Conservation (phyloP, 176 grass and related monocot genomes). For the Cenchrus purpureus region DNA sequence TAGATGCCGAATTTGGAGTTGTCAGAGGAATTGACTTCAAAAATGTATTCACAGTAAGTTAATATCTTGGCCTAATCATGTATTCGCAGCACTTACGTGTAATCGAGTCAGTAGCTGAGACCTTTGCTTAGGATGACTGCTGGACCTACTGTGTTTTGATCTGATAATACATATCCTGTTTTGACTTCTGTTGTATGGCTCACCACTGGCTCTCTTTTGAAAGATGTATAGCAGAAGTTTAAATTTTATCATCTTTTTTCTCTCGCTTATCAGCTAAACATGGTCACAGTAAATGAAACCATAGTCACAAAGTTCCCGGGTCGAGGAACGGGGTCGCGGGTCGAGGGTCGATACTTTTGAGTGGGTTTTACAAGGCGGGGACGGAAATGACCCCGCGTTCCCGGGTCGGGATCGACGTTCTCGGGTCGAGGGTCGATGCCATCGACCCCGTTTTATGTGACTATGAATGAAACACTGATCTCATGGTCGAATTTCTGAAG, state of each 20-base stretch:
- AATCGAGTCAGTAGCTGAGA: conserved; percentile 1
- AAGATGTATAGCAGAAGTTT: conserved; percentile 17
- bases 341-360: no score
- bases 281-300: neutral
- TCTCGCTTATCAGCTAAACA: neutral
- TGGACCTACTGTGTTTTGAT: no score
- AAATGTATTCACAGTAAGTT: conserved; percentile 91
- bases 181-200: neutral
- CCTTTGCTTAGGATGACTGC: neutral
- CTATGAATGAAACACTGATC: neutral
- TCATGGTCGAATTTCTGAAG: neutral
- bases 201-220: conserved; percentile 12
- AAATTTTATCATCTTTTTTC: neutral
- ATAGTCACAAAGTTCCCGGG: no score
- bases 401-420: no score
- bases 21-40: conserved; percentile 98
- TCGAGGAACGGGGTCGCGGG: no score
- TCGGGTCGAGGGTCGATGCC: no score
- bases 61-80: conserved; percentile 29
- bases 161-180: neutral
- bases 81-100: neutral
- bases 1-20: conserved; percentile 91
- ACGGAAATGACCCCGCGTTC: no score
- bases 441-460: no score
- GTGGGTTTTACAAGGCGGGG: no score